These are phyloP conservation scores for Chamaecyparis obtusa DNA, from an alignment of 75 land plant genomes.

Conservation along the genomic window DNA sequence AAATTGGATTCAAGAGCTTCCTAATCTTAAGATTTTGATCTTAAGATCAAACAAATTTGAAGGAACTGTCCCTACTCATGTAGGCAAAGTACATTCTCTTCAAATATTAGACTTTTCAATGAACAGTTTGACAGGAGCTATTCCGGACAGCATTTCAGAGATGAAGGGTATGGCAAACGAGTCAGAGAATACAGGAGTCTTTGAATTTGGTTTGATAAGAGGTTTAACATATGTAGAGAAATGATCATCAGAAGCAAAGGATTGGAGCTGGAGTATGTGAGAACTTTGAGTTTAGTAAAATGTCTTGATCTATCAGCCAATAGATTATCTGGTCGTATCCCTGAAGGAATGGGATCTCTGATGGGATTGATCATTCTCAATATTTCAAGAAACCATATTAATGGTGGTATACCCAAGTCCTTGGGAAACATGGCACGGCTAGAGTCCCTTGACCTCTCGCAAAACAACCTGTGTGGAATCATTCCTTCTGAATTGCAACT, in stretches of 20 bases:
- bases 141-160: background rate
- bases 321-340: conserved; percentile 39
- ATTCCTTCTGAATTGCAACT: conserved; percentile 29
- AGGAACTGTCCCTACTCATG: background rate
- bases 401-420: conserved; percentile 15
- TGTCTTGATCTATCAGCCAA: conserved; percentile 59
- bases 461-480: conserved; percentile 38
- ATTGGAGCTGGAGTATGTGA: conserved; percentile 26
- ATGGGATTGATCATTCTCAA: conserved; percentile 12
- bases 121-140: too few relatives aligned
- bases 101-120: too few relatives aligned
- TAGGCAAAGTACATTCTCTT: too few relatives aligned
- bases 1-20: background rate
- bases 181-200: background rate
- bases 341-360: conserved; percentile 31
- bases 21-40: background rate
- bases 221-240: conserved; percentile 23
- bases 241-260: conserved; percentile 47
- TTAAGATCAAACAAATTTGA: background rate
- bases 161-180: background rate
- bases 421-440: conserved; percentile 15
- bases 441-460: conserved; percentile 40
- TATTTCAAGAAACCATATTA: conserved; percentile 28
- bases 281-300: conserved; percentile 34
- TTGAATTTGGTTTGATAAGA: background rate